phyloP scores from a whole-genome alignment of 208 protist genomes.

The Leishmania mexicana region DNA sequence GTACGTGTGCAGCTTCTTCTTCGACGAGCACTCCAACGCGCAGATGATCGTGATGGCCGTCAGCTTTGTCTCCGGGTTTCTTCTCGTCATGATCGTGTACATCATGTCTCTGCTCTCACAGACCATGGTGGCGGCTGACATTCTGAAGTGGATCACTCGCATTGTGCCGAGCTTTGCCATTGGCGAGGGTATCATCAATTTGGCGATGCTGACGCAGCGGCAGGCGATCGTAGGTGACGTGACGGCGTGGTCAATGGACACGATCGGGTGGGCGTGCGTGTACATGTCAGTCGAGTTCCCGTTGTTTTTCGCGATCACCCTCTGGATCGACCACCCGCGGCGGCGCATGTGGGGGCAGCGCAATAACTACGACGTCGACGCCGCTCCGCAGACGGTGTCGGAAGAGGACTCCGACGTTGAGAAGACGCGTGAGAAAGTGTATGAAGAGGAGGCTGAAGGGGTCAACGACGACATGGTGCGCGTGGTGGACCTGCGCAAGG shows the following conservation, averaged over 20 bases:
- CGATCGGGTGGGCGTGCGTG: slow-evolving; percentile 33
- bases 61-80: slow-evolving; percentile 65
- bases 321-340: slow-evolving; percentile 51
- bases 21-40: slow-evolving; percentile 56
- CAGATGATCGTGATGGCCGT: slow-evolving; percentile 55
- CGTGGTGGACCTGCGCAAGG: slow-evolving; percentile 56
- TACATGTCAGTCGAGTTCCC: slow-evolving; percentile 60
- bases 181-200: slow-evolving; percentile 64
- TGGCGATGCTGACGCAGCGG: slow-evolving; percentile 35
- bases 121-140: slow-evolving; percentile 27
- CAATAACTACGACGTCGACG: slow-evolving; percentile 27
- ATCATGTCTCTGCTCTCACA: slow-evolving; percentile 39
- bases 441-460: slow-evolving; percentile 26
- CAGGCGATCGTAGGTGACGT: slow-evolving; percentile 19
- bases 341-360: slow-evolving; percentile 20
- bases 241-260: slow-evolving; percentile 32
- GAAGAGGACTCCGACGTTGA: slow-evolving; percentile 57
- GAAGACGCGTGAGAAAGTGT: slow-evolving; percentile 42
- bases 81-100: slow-evolving; percentile 54
- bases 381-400: slow-evolving; percentile 15
- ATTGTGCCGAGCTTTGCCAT: slow-evolving; percentile 57
- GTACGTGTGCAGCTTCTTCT: slow-evolving; percentile 64
- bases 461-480: slow-evolving; percentile 48
- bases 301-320: slow-evolving; percentile 36
- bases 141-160: slow-evolving; percentile 44